Percentiles rank a stretch among this genome's conserved stretches.
Evolutionary conservation across 306 rosid species (phyloP).

Genomic region (Pueraria montana): DNA sequence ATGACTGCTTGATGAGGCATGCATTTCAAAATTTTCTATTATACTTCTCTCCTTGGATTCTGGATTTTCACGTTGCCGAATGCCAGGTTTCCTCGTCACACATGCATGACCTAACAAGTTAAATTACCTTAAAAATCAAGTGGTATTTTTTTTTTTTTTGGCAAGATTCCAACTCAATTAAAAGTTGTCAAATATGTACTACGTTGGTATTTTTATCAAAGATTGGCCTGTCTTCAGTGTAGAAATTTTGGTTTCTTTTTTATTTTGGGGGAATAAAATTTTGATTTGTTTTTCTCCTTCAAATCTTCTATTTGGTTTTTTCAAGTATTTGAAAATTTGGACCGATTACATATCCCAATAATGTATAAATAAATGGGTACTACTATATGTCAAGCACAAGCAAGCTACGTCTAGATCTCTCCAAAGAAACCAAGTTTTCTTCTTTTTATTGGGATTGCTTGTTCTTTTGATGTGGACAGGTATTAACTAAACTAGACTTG

Average conservation of each 20-base stretch:
- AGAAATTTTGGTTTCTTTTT: background rate
- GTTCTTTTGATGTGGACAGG: conserved; percentile 45
- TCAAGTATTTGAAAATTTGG: background rate
- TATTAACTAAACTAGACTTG: conserved; percentile 35
- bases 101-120: conserved; percentile 60
- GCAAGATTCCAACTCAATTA: conserved; percentile 47
- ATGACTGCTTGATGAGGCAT: conserved; percentile 28
- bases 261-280: background rate
- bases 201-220: conserved; percentile 27
- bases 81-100: conserved; percentile 82
- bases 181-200: conserved; percentile 12
- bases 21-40: conserved; percentile 45
- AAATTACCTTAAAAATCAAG: conserved; percentile 39
- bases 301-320: background rate
- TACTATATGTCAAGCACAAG: conserved; percentile 11
- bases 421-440: conserved; percentile 10
- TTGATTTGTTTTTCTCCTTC: background rate
- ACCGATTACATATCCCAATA: background rate
- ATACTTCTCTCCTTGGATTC: conserved; percentile 73
- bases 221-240: background rate
- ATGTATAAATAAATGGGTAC: conserved; percentile 3
- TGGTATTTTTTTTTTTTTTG: conserved; percentile 8
- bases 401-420: conserved; percentile 44
- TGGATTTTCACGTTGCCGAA: conserved; percentile 76
- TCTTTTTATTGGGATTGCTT: conserved; percentile 28